phyloP scores from a whole-genome alignment of 2,329 filamentous ascomycete genomes.

The Clonostachys chloroleuca region DNA sequence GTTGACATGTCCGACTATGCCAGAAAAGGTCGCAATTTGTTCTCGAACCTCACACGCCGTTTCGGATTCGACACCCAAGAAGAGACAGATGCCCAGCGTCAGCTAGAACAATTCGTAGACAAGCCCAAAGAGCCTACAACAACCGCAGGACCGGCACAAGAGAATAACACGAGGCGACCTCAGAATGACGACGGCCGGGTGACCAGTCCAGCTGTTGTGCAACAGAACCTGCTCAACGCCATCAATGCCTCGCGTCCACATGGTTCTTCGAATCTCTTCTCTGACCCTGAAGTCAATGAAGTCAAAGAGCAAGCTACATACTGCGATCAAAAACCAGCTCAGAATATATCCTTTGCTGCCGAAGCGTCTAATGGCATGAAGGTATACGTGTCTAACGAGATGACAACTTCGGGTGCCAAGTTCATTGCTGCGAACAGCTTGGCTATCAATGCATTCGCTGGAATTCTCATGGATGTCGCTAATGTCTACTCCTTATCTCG shows the following conservation, averaged over 20 bases:
- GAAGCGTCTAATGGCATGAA: conserved; percentile 69
- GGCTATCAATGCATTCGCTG: conserved; percentile 65
- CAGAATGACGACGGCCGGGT: conserved; percentile 44
- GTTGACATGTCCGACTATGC: conserved; percentile 22
- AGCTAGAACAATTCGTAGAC: conserved; percentile 36
- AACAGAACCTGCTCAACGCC: conserved; percentile 72
- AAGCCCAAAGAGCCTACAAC: conserved; percentile 13
- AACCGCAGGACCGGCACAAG: neutral
- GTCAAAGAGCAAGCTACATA: conserved; percentile 83
- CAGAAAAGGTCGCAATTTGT: conserved; percentile 51
- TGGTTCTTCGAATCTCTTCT: conserved; percentile 70
- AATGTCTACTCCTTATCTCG: conserved; percentile 68
- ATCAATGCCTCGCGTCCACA: conserved; percentile 75
- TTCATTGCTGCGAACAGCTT: conserved; percentile 60
- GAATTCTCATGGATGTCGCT: conserved; percentile 64
- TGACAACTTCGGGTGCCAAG: conserved; percentile 33
- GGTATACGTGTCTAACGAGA: conserved; percentile 61
- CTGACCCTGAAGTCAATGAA: conserved; percentile 63
- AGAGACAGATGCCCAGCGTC: conserved; percentile 35
- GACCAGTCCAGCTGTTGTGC: conserved; percentile 55
- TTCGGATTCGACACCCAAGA: conserved; percentile 59
- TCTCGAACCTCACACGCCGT: conserved; percentile 63
- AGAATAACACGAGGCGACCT: conserved; percentile 3
- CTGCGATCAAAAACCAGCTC: conserved; percentile 72
- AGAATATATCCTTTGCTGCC: conserved; percentile 68